Base-by-base conservation (phyloP, 2,329 filamentous ascomycete species). In the Botryotinia narcissicola region DNA sequence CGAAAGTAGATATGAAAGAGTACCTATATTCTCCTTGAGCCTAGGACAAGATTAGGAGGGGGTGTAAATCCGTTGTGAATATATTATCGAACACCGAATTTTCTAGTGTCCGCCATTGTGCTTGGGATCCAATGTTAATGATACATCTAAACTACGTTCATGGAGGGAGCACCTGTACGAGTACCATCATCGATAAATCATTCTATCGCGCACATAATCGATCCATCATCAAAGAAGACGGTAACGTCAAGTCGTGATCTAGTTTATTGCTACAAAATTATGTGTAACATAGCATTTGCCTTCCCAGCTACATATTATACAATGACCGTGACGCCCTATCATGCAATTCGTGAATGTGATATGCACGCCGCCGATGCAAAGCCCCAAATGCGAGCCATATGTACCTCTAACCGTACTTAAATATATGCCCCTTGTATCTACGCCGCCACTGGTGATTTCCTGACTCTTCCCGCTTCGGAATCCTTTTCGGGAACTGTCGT, bases 381-480 rank as follows among this genome's bases (percentile, higher is more conserved):
- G 66, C 25, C 60, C 46, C 44, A 42, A 63, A 57, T 63, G 42
- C 59, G 35, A 73, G 68, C 51, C 46, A 66, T 46, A 63, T 75
- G 67, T 75, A 25, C 29, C 35, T 69, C n/a, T 69, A 44, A 32
- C 18, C 22, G n/a, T 18, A 32, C n/a, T 29, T 3, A 25, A 20
- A 29, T 44, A 57, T 25, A 4, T 57, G 51, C 25, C 18, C 48
- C 37, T 69, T 40, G 12, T 57, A 42, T 44, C 66, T 69, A 69
- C n/a, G 48, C 66, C 35, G n/a, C 59, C 37, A 67, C 70, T 54
- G 74, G 74, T 63, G 79, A 74, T 71, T 80, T 81, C 68, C 80
- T 78, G 46, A 81, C 80, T 59, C 80, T 77, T 14, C 75, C 81
- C 18, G 79, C 75, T 60, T 81, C 79, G 1, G 76, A 78, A 74